Percentiles rank a stretch among this genome's conserved stretches.
phyloP scores from a whole-genome alignment of 495 filamentous ascomycete species.

The Neurospora sp. region DNA sequence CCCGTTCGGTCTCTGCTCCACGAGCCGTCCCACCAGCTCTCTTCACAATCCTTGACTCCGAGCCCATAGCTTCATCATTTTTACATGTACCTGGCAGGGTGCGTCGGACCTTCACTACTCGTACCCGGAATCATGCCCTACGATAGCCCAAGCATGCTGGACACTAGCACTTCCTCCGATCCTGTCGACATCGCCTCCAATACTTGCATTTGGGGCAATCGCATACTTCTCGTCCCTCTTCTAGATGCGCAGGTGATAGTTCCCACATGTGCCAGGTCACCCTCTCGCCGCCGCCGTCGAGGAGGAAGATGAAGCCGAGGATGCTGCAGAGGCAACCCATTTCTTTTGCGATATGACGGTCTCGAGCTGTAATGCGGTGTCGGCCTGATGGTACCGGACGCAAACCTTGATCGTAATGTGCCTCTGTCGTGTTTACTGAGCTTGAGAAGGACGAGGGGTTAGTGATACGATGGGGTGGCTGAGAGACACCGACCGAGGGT shows the following conservation, averaged over 20 bases:
- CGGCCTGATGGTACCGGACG: too few relatives aligned
- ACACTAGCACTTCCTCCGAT: not conserved
- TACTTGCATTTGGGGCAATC: not conserved
- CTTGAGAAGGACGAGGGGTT: not conserved
- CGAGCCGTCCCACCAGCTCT: not conserved
- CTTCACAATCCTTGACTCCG: not conserved
- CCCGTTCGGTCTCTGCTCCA: not conserved
- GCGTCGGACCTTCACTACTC: not conserved
- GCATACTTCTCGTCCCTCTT: not conserved
- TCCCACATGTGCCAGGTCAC: not conserved
- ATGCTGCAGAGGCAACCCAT: not conserved
- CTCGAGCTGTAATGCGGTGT: not conserved
- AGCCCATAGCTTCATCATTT: not conserved
- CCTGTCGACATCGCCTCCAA: not conserved
- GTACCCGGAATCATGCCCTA: not conserved
- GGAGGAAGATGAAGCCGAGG: not conserved
- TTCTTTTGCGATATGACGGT: not conserved
- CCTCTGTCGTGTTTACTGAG: too few relatives aligned
- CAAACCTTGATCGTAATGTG: too few relatives aligned
- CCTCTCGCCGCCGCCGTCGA: not conserved
- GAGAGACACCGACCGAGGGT: not conserved
- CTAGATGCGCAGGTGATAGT: not conserved
- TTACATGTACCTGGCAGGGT: not conserved
- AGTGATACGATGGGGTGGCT: not conserved
- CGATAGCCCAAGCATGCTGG: not conserved